Evolutionary conservation across 1,284 basidiomycete genomes (phyloP), one percentile per base, ranked within the genome.

Genomic region (Rhodotorula sp.): DNA sequence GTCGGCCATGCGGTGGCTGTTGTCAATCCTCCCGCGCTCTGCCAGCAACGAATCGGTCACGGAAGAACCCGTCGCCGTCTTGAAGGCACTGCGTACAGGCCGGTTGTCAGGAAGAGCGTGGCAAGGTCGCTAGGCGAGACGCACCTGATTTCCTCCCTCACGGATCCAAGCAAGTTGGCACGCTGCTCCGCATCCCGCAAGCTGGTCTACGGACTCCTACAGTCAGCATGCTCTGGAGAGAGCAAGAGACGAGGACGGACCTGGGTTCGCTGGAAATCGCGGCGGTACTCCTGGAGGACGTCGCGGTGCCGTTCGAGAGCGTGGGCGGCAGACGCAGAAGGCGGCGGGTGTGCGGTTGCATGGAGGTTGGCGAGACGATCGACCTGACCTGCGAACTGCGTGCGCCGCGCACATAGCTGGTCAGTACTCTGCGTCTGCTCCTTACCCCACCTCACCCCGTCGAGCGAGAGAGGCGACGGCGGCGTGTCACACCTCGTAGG

Each of bases 61-160:
- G 19, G 75, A 76, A 0, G 71, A 67, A 17, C 91, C 90, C 77
- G 83, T 82, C 17, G 83, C 81, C 0, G 83, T 81, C 76, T 96
- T 97, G 84, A 96, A 97, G 32, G 84, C 83, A 71, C 84, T 86
- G 75, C 34, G n/a, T 94, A 94, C 83, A 10, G 70, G 82, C 9
- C 19, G 15, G 25, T 17, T 27, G 84, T 74, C 32, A 60, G 37
- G 37, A 57, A 21, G 29, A n/a, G 36, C n/a, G 19, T 34, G 39
- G 22, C 36, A 25, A 25, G 21, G 22, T 21, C 34, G n/a, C 10
- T 32, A 15, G 21, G 21, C 27, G 69, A 64, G 32, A 85, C 89
- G 68, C 76, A 95, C 93, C 93, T 90, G 76, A 98, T 98, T 78
- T 99, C 96, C 77, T 95, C 94, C 72, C 94, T 87, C 4, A 98